These are phyloP conservation scores for Desmodesmus armatus DNA, from an alignment of 139 green algal species.

Conservation along the genomic window DNA sequence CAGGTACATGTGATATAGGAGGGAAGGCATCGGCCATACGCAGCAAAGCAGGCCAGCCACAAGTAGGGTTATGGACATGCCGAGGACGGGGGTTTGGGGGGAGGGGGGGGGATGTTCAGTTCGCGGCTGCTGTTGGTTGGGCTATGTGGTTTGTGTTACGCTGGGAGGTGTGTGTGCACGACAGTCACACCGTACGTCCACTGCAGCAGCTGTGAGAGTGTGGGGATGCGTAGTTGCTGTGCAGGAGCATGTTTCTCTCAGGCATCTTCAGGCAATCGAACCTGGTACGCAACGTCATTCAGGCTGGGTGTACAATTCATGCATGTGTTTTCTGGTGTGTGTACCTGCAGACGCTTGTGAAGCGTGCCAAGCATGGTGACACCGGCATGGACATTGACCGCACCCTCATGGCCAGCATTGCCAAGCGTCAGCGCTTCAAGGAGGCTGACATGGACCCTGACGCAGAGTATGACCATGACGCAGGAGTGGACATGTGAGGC, in stretches of 20 bases:
- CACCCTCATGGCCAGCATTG: constrained; percentile 83
- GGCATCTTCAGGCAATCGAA: no score
- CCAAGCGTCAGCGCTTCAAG: constrained; percentile 61
- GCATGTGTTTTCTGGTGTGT: background rate
- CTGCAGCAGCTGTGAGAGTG: no score
- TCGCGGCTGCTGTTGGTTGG: background rate
- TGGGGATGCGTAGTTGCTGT: no score
- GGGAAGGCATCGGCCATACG: no score
- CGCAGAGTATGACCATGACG: constrained; percentile 96
- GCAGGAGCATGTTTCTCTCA: no score
- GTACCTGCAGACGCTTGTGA: constrained; percentile 74
- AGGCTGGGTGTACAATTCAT: no score
- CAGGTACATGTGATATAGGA: no score
- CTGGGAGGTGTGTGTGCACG: background rate
- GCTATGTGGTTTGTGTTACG: background rate
- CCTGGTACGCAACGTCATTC: no score
- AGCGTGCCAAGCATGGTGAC: constrained; percentile 74
- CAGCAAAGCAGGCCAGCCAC: no score
- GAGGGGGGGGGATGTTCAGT: background rate
- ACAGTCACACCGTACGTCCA: background rate
- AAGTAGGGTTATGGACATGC: no score
- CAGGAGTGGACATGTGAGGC: constrained; percentile 79
- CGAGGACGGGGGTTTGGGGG: no score
- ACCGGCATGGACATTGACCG: constrained; percentile 77
- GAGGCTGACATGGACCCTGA: constrained; percentile 80